phyloP scores from a whole-genome alignment of 495 filamentous ascomycete genomes.

The Usnea hakonensis region DNA sequence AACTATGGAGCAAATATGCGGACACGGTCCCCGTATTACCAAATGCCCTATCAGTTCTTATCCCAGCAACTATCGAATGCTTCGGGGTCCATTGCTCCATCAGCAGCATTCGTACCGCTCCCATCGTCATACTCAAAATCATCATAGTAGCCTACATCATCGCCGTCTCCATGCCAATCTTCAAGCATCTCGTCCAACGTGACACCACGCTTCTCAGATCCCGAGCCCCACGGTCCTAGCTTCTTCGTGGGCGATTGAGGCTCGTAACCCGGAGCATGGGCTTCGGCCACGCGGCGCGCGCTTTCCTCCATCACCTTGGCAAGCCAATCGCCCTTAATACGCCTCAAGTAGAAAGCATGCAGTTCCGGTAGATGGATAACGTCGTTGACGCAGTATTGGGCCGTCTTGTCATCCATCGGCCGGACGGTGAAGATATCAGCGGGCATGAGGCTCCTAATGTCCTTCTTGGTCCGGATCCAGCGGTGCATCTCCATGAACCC shows the following conservation, averaged over 20 bases:
- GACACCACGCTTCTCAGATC: neutral
- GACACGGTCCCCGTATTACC: neutral
- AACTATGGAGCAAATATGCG: too few species aligned
- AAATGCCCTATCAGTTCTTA: neutral
- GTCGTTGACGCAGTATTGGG: neutral
- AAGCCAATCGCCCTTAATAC: neutral
- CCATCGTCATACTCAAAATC: neutral
- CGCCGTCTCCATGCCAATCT: neutral
- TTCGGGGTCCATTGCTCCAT: neutral
- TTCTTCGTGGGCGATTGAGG: conserved; percentile 1
- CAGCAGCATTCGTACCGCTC: neutral
- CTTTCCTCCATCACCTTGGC: neutral
- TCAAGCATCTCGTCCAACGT: neutral
- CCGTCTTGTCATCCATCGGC: neutral
- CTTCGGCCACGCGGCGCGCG: neutral
- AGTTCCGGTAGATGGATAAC: neutral
- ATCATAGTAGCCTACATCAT: neutral
- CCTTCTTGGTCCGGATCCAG: too few species aligned
- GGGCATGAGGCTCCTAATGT: neutral
- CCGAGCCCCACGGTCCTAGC: neutral
- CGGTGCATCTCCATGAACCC: too few species aligned
- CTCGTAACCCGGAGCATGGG: neutral
- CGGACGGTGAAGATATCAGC: neutral
- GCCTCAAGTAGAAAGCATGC: neutral
- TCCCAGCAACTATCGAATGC: conserved; percentile 1